Conservation (phyloP, 2,329 filamentous ascomycete species). For the Didymella pinodella region DNA sequence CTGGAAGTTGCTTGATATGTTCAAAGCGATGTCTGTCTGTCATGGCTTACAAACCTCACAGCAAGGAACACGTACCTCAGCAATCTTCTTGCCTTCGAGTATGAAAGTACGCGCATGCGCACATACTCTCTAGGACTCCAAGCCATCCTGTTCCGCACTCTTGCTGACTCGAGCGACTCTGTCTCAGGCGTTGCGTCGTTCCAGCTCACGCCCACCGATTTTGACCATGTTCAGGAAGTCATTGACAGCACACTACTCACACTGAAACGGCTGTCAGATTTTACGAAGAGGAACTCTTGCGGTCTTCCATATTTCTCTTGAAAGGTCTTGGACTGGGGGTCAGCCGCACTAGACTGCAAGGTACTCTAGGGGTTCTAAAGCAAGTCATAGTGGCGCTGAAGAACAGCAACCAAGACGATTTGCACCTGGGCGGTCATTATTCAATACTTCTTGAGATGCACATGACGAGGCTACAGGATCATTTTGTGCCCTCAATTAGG, state of each 20-base stretch:
- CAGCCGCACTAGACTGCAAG: neutral
- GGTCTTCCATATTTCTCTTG: neutral
- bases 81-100: too few relatives aligned
- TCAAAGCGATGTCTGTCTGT: too few relatives aligned
- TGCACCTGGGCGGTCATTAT: neutral
- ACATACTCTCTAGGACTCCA: neutral
- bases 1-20: too few relatives aligned
- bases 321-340: neutral
- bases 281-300: neutral
- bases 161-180: neutral
- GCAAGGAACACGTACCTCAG: too few relatives aligned
- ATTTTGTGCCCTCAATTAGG: constrained; percentile 4
- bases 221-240: neutral
- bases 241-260: neutral
- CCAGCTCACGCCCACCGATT: neutral
- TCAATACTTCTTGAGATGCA: constrained; percentile 3
- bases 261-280: neutral
- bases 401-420: neutral
- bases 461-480: constrained; percentile 7
- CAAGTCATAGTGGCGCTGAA: neutral
- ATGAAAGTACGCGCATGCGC: neutral
- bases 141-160: neutral
- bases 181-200: neutral
- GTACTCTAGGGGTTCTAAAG: neutral
- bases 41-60: too few relatives aligned